A percentile compares a stretch with the other conserved stretches of the same genome.
phyloP scores from a whole-genome alignment of 1,284 basidiomycete genomes.

The Ganoderma sinense region DNA sequence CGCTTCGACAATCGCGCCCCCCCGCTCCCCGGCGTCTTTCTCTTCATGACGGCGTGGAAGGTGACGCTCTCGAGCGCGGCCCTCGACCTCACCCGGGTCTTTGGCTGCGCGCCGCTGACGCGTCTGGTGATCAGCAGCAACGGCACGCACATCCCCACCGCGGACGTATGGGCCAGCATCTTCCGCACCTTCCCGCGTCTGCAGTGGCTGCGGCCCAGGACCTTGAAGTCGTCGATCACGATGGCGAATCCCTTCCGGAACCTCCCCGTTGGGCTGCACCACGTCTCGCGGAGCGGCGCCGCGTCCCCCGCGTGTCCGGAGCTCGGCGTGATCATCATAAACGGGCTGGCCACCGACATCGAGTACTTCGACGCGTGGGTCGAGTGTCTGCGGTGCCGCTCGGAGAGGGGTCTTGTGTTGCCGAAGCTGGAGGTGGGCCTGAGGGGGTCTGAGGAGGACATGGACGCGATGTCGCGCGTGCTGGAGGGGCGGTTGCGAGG shows the following conservation, averaged over 20 bases:
- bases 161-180: not conserved
- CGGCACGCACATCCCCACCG: not conserved
- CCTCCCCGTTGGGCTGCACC: not conserved
- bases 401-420: not conserved
- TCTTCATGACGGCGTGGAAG: not conserved
- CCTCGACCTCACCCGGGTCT: not conserved
- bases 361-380: not conserved
- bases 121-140: not conserved
- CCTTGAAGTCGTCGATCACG: too few relatives aligned
- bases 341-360: not conserved
- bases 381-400: not conserved
- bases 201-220: not conserved
- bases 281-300: not conserved
- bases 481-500: not conserved
- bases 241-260: not conserved
- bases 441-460: not conserved
- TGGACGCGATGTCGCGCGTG: not conserved
- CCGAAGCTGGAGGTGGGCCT: not conserved
- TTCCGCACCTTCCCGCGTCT: not conserved
- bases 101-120: not conserved
- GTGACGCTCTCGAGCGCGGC: not conserved
- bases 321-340: not conserved
- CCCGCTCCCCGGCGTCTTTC: not conserved
- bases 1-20: not conserved
- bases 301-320: not conserved